Base-by-base conservation (phyloP, 2,329 filamentous ascomycete genomes). In the Pestalotiopsis fici region DNA sequence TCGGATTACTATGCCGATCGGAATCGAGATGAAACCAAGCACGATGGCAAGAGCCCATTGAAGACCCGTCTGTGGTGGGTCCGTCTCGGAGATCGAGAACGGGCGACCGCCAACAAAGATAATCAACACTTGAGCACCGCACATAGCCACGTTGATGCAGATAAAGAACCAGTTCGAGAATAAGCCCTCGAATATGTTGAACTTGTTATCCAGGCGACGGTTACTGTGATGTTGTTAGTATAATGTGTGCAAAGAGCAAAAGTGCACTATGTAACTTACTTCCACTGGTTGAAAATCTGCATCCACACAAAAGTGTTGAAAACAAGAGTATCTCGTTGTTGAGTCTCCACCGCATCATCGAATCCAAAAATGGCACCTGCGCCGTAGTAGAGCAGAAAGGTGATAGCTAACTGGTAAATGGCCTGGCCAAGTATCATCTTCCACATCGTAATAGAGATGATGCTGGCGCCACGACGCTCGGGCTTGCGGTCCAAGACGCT, bases 291-390 rank as follows among this genome's bases (percentile, higher is more conserved):
- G 84, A 98, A 98, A 74, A 98, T 97, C 75, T 98, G 95, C 95
- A 98, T 98, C 95, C 95, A 98, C 65, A 98, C 95, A 77, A 98
- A 98, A 0, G 94, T 96, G 83, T 98, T 98, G 87, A 98, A 98
- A 7, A 98, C 93, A 60, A 98, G 86, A 2, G 94, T 97, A 66
- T 90, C 84, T 68, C 97, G 85, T 73, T 92, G 85, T 1, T 68
- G 66, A n/a, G 59, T 55, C 9, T 77, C 79, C 31, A 74, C 72
- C 3, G 73, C 35, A 82, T 82, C 54, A 75, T 75, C 76, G 15
- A 85, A 77, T 72, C 90, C 88, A 9, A 83, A 83, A n/a, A 93
- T 84, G 39, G 75, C 81, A 67, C 80, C 80, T 62, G 86, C 89
- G 37, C 88, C 93, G 73, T 95, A 98, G 82, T 95, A 95, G 27